phyloP scores from a whole-genome alignment of 257 asterid genomes.

The Solanum sitiens region DNA sequence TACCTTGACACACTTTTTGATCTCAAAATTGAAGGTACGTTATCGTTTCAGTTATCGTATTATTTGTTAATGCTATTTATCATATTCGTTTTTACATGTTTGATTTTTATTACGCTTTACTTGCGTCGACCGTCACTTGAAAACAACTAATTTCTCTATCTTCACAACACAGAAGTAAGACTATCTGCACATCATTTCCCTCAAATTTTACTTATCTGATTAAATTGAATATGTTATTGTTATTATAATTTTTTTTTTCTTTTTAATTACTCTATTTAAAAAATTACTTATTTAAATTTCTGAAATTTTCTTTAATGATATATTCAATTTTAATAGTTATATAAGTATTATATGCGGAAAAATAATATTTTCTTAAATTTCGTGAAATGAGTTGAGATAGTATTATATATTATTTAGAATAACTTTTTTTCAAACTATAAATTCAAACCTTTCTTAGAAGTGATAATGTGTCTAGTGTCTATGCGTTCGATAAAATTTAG shows the following conservation, averaged over 20 bases:
- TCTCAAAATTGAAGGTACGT: constrained; percentile 42
- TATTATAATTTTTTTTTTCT: not conserved
- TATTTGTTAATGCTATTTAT: not conserved
- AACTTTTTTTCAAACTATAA: not conserved
- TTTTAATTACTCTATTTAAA: not conserved
- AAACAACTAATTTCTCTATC: not conserved
- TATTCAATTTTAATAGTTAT: not conserved
- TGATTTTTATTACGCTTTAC: not conserved
- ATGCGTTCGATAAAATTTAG: not conserved
- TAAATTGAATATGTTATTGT: not conserved
- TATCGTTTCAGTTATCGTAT: not conserved
- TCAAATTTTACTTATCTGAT: fast-evolving
- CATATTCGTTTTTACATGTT: not conserved
- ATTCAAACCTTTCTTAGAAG: not conserved
- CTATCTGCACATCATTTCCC: fast-evolving
- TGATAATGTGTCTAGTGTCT: not conserved
- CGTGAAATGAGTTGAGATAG: not conserved
- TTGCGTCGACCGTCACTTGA: not conserved
- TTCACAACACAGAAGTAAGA: not conserved
- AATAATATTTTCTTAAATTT: not conserved
- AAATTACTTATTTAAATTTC: not conserved
- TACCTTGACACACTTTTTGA: constrained; percentile 79
- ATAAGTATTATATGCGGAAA: too few species aligned
- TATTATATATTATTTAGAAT: not conserved
- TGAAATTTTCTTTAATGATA: not conserved